A percentile compares a stretch with the other conserved stretches of the same genome.
Conservation (phyloP, 305 asterid genomes). For the Fraxinus paxiana region DNA sequence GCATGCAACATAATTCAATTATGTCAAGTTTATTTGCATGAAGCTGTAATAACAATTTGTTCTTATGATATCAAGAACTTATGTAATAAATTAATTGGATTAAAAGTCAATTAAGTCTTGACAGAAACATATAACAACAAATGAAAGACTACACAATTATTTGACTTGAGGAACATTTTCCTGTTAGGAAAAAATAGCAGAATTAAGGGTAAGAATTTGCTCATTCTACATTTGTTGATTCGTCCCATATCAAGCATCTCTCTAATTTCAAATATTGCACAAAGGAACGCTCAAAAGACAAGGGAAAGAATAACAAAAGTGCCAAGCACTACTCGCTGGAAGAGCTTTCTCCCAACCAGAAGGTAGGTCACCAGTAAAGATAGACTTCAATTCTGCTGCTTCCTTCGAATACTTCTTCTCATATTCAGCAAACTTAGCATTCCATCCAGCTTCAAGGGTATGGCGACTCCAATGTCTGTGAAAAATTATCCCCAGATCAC, state of each 20-base stretch:
- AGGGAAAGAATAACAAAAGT: neutral
- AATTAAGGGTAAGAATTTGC: no score
- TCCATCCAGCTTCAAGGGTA: constrained; percentile 73
- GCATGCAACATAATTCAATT: no score
- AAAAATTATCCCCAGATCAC: no score
- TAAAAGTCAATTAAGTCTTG: neutral
- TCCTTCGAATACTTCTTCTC: constrained; percentile 80
- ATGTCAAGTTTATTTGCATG: no score
- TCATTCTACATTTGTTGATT: no score
- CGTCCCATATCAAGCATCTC: no score
- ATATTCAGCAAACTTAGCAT: constrained; percentile 74
- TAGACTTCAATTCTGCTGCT: constrained; percentile 65
- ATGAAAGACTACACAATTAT: neutral
- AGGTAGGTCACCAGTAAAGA: constrained; percentile 58
- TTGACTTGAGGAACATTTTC: no score
- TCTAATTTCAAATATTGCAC: no score
- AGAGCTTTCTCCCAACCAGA: constrained; percentile 94
- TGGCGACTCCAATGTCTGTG: constrained; percentile 47
- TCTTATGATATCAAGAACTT: no score
- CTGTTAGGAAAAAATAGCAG: no score
- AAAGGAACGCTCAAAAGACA: neutral
- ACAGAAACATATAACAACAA: neutral
- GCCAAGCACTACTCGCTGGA: neutral
- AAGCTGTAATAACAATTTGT: no score
- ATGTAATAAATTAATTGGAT: neutral